Evolutionary conservation across 192 early-diverging fungal species (phyloP), one percentile per base, ranked within the genome.

Genomic region (Entophlyctis luteolus): DNA sequence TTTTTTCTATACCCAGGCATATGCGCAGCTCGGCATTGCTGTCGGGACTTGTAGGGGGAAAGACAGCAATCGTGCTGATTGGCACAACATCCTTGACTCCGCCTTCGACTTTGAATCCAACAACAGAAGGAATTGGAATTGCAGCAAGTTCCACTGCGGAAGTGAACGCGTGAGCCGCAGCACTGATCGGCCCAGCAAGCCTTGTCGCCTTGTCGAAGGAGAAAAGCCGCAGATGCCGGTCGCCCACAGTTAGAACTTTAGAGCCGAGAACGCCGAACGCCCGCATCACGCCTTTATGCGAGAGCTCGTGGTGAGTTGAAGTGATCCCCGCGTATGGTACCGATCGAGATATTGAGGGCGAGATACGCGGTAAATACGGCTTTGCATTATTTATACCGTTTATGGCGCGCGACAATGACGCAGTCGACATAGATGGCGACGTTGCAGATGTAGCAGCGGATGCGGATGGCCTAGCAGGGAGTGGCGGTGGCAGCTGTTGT

Each of bases 201-300:
- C 2, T 53, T 23, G 29, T 25, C 18, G 29, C 42, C n/a, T 56
- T 35, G 4, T 27, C 31, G 4, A 56, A 18, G 4, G 55, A 56
- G 29, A 32, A 75, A 16, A 79, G 67, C 18, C 77, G 70, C 20
- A 76, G 60, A 32, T 76, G 72, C 55, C 49, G n/a, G 33, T 72
- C 50, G 27, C 71, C 66, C 12, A 74, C 79, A 3, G 79, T 75
- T 31, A 62, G 54, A 6, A 59, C 71, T 38, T 67, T 67, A 25
- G 65, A 75, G 33, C 86, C 85, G 1, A 80, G 83, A 4, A 84
- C 71, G 14, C 80, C 84, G 37, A 86, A 78, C 32, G 72, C 67
- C 48, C 76, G 52, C 58, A 76, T 34, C 52, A 74, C 20, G 54
- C 84, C 60, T 73, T 80, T 76, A 63, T 82, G 77, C 42, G 72